Percentiles rank a stretch among this genome's conserved stretches.
Evolutionary conservation across 2,329 filamentous ascomycete genomes (phyloP).

Genomic region (Pyrenophora graminea): DNA sequence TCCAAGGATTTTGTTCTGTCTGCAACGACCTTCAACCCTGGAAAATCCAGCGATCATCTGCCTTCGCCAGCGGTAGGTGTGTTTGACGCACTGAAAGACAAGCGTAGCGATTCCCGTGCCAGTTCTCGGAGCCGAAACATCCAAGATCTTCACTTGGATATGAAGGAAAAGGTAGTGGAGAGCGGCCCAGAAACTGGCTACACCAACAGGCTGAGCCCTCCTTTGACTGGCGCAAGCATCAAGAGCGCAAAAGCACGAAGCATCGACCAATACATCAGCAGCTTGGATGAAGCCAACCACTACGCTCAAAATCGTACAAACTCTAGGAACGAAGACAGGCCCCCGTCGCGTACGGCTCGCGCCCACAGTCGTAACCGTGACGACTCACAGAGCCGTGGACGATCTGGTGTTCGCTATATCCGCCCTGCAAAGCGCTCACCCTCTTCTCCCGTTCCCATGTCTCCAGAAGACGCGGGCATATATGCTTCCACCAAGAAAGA

Average conservation of each 20-base stretch:
- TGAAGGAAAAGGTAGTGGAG: constrained; percentile 51
- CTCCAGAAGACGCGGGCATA: constrained; percentile 72
- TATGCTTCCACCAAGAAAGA: constrained; percentile 53
- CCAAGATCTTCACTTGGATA: constrained; percentile 62
- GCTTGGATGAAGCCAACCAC: constrained; percentile 75
- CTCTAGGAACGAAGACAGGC: constrained; percentile 51
- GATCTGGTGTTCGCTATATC: constrained; percentile 68
- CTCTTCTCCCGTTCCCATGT: constrained; percentile 92
- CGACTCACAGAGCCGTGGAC: constrained; percentile 70
- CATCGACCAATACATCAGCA: constrained; percentile 84
- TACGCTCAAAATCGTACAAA: constrained; percentile 51
- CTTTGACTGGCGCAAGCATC: constrained; percentile 55
- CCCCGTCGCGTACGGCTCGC: constrained; percentile 52
- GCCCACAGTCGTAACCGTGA: constrained; percentile 58
- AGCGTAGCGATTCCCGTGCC: constrained; percentile 65
- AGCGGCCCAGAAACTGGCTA: constrained; percentile 36
- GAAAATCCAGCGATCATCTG: constrained; percentile 46
- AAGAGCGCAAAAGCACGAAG: constrained; percentile 65
- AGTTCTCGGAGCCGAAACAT: constrained; percentile 80
- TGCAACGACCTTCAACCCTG: constrained; percentile 41
- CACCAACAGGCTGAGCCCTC: constrained; percentile 60
- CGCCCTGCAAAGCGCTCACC: constrained; percentile 82
- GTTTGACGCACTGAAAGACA: constrained; percentile 66
- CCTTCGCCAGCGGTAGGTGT: constrained; percentile 71
- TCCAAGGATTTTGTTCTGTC: constrained; percentile 59